Conservation (phyloP, 345 rosid species). For the Dipteronia sinensis region DNA sequence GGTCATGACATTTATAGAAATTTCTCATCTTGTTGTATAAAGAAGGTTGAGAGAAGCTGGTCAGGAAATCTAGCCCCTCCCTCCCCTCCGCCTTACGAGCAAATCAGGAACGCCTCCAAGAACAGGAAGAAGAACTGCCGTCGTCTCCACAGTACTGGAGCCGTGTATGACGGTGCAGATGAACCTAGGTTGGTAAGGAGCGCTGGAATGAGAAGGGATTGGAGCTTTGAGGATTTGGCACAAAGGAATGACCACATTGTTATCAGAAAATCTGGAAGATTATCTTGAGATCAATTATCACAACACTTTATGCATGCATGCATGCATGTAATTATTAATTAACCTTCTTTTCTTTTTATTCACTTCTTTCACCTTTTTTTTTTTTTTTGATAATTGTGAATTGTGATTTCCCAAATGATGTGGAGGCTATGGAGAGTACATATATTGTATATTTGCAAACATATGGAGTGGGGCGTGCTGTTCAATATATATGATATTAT, state of each 20-base stretch:
- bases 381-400: not conserved
- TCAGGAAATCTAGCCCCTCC: conserved; percentile 41
- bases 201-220: conserved; percentile 86
- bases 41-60: conserved; percentile 42
- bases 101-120: conserved; percentile 26
- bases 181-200: conserved; percentile 77
- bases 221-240: conserved; percentile 89
- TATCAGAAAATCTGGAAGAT: not conserved
- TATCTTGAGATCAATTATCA: not conserved
- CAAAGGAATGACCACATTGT: conserved; percentile 10
- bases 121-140: conserved; percentile 44
- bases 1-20: not conserved
- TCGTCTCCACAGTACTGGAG: conserved; percentile 38
- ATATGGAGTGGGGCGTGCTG: not conserved
- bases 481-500: conserved; percentile 1
- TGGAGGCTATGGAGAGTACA: not conserved
- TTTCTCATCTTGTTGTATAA: conserved; percentile 13
- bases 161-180: conserved; percentile 18
- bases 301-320: not conserved
- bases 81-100: conserved; percentile 26
- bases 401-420: not conserved
- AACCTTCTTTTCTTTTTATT: not conserved
- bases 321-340: not conserved
- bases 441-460: not conserved
- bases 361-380: not conserved